Evolutionary conservation across 345 rosid genomes (phyloP).

Genomic region (Eucalyptus shirleyi): DNA sequence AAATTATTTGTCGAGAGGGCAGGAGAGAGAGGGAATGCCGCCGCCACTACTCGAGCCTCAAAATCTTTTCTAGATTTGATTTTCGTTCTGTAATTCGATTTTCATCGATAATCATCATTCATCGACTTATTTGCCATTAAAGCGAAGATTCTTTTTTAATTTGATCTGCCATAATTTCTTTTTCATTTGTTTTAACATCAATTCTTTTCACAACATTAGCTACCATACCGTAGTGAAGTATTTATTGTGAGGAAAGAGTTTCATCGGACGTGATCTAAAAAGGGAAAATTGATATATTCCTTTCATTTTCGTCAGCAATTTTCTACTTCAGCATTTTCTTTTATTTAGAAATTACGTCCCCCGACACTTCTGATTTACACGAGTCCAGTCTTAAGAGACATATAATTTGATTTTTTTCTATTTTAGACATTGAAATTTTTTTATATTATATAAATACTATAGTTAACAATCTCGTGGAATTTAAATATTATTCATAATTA

Average conservation of each 20-base stretch:
- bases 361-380: neutral
- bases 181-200: neutral
- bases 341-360: neutral
- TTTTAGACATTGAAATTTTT: neutral
- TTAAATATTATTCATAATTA: neutral
- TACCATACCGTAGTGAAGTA: neutral
- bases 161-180: neutral
- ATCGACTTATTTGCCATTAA: neutral
- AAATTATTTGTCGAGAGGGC: neutral
- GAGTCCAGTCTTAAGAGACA: neutral
- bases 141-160: neutral
- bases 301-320: accelerated
- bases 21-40: neutral
- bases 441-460: neutral
- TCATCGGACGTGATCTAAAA: accelerated
- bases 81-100: neutral
- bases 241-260: neutral
- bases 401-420: neutral
- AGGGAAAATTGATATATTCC: neutral
- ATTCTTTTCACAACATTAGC: neutral
- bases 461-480: neutral
- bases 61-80: neutral
- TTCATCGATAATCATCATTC: neutral
- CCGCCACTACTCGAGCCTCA: neutral
- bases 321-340: neutral